Conservation (phyloP, 164 flowering plant species). For the Chloranthus sessilifolius region DNA sequence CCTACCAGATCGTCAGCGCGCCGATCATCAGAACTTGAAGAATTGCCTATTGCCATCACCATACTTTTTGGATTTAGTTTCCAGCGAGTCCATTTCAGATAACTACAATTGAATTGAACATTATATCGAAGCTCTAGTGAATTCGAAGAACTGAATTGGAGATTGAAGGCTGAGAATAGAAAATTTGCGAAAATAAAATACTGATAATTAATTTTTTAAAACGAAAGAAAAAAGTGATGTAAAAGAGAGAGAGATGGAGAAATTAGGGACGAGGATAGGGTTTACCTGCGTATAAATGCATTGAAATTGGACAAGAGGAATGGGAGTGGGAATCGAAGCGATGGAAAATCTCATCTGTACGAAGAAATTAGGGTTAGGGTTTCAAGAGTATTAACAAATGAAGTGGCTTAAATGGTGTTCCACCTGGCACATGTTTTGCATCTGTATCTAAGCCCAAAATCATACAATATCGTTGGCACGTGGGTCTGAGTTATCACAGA, state of each 20-base stretch:
- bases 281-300: conserved; percentile 23
- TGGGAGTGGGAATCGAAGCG: conserved; percentile 29
- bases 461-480: too few species aligned
- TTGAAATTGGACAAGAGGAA: conserved; percentile 20
- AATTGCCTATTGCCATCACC: conserved; percentile 14
- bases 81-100: conserved; percentile 10
- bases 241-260: neutral
- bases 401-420: too few species aligned
- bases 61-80: neutral
- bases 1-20: conserved; percentile 8
- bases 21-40: conserved; percentile 13
- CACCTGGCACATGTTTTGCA: too few species aligned
- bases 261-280: neutral
- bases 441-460: too few species aligned
- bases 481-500: too few species aligned
- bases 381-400: too few species aligned
- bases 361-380: conserved; percentile 6
- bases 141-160: conserved; percentile 14
- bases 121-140: conserved; percentile 13
- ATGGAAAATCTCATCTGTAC: conserved; percentile 15
- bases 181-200: conserved; percentile 5
- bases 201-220: neutral
- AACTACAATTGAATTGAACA: conserved; percentile 5
- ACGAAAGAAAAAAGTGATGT: neutral
- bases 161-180: conserved; percentile 10